A percentile compares a stretch with the other conserved stretches of the same genome.
Evolutionary conservation across 805 yeast genomes (phyloP).

Genomic region (Metschnikowia cerradonensis): DNA sequence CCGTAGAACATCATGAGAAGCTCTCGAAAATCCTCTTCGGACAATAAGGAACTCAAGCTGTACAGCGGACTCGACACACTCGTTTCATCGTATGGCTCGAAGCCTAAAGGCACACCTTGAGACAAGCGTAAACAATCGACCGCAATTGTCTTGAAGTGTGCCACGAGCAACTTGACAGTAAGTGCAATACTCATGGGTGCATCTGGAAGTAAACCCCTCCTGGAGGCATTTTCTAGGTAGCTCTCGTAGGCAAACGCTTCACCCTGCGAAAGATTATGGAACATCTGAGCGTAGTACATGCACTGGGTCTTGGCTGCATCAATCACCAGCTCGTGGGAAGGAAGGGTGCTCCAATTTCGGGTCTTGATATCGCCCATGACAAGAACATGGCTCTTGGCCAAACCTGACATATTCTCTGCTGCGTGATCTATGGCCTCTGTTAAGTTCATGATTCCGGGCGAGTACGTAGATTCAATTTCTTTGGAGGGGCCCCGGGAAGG

Average conservation of each 20-base stretch:
- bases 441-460: neutral
- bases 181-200: conserved; percentile 42
- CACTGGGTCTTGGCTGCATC: conserved; percentile 55
- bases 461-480: neutral
- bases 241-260: conserved; percentile 35
- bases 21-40: conserved; percentile 8
- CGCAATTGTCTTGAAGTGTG: conserved; percentile 31
- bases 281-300: conserved; percentile 50
- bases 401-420: conserved; percentile 1
- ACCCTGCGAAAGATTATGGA: conserved; percentile 15
- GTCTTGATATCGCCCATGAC: conserved; percentile 59
- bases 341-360: conserved; percentile 40
- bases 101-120: conserved; percentile 43
- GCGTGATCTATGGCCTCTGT: neutral
- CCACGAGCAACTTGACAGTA: conserved; percentile 35
- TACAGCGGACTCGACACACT: neutral
- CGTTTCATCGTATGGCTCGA: conserved; percentile 34
- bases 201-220: conserved; percentile 48
- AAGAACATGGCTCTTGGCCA: conserved; percentile 9
- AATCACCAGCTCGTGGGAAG: conserved; percentile 48
- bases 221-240: conserved; percentile 43
- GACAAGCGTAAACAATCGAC: conserved; percentile 45
- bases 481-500: neutral
- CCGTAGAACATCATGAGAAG: conserved; percentile 10
- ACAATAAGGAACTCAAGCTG: conserved; percentile 10